Evolutionary conservation across 768 basidiomycete genomes (phyloP), one percentile per base, ranked within the genome.

Genomic region (Tylopilus balloui): DNA sequence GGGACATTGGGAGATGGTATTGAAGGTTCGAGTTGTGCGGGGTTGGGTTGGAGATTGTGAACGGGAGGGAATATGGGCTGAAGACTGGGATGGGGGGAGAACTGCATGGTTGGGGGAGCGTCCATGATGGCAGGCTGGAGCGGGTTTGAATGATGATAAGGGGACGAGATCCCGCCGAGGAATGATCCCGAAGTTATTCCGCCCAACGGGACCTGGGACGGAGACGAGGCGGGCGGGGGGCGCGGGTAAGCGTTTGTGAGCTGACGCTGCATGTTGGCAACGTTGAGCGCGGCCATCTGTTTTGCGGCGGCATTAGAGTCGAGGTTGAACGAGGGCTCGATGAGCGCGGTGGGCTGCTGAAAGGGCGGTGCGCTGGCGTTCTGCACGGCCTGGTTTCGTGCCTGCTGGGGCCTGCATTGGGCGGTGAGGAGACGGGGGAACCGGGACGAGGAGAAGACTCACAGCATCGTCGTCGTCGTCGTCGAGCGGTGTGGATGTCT

Each of bases 221-320:
- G 51, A 31, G 67, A 60, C 27, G 63, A 71, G 66, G 68, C 67
- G 55, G 65, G 66, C 56, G 53, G 69, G 52, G 53, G 69, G 52
- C 72, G 75, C 55, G 78, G 80, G 61, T 78, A 78, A 51, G 74
- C 70, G 56, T 79, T 76, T 69, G 81, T 74, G 62, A 80, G 78
- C 58, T 79, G 75, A 15, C 66, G 64, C 47, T 64, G 66, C 47
- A 60, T 56, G 57, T 74, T 81, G 42, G 75, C 83, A 46, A 78
- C 82, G 58, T 75, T 81, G 56, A 90, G 78, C 10, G 84, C 84
- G 25, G 86, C 84, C 79, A 89, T 86, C 70, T 91, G 88, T 67
- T 89, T 91, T 50, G 84, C 84, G 42, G 76, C 80, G 38, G 80
- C 75, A 43, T 77, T 75, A 51, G 84, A 73, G 67, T 90, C 85